Conservation (phyloP, 441 rosid genomes). For the Adansonia madagascariensis region DNA sequence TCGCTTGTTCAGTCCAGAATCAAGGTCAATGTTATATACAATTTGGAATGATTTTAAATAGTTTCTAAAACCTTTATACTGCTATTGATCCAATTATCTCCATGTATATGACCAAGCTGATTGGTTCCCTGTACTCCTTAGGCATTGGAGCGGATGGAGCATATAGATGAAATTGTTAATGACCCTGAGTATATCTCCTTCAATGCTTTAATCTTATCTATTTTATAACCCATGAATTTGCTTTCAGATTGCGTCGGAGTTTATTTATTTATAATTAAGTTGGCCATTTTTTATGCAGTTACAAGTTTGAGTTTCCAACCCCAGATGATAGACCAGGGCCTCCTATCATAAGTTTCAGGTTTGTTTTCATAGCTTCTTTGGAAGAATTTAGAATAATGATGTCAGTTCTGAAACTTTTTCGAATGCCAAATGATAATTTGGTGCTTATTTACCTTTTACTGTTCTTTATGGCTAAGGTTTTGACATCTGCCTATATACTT, state of each 20-base stretch:
- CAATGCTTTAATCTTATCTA: slow-evolving; percentile 15
- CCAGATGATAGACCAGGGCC: slow-evolving; percentile 98
- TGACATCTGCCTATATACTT: slow-evolving; percentile 15
- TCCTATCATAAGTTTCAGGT: slow-evolving; percentile 99
- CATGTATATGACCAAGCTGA: slow-evolving; percentile 14
- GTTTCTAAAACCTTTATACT: slow-evolving; percentile 12
- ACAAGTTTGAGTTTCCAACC: slow-evolving; percentile 97
- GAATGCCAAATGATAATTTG: background rate
- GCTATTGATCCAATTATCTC: slow-evolving; percentile 13
- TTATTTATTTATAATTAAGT: slow-evolving; percentile 22
- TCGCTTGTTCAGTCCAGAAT: slow-evolving; percentile 99
- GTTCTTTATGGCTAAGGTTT: background rate
- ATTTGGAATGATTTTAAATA: slow-evolving; percentile 22
- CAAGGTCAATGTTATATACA: slow-evolving; percentile 61
- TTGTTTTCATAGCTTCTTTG: slow-evolving; percentile 30
- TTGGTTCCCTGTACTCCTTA: slow-evolving; percentile 30
- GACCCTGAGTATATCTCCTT: slow-evolving; percentile 83
- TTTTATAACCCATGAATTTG: background rate
- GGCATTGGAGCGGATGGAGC: slow-evolving; percentile 94
- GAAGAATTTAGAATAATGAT: slow-evolving; percentile 23
- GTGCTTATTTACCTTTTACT: background rate
- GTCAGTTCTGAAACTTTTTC: background rate
- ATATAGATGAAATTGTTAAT: slow-evolving; percentile 87
- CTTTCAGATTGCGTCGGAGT: slow-evolving; percentile 18
- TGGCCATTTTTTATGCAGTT: slow-evolving; percentile 58